Conservation (phyloP, 75 land plant genomes). For the Picea sitchensis region DNA sequence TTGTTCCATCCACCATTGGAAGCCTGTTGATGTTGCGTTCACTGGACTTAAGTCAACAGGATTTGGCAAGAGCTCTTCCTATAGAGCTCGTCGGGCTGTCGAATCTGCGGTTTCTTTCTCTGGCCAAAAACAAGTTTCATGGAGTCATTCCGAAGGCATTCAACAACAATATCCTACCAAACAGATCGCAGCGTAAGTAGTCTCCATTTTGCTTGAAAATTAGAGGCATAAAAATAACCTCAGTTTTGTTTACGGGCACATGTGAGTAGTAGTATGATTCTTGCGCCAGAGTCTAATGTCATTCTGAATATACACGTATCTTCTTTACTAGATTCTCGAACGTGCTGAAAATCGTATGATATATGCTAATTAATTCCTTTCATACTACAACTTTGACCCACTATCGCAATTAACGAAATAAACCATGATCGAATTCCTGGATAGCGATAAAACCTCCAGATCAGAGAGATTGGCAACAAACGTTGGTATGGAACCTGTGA, state of each 20-base stretch:
- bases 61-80: conserved; percentile 61
- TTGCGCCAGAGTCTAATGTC: too few species aligned
- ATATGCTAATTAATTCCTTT: too few species aligned
- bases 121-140: conserved; percentile 46
- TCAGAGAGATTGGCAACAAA: conserved; percentile 23
- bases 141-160: conserved; percentile 65
- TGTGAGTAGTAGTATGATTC: too few species aligned
- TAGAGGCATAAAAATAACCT: too few species aligned
- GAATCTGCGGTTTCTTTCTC: conserved; percentile 39
- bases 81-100: conserved; percentile 54
- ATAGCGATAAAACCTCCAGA: conserved; percentile 40
- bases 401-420: too few species aligned
- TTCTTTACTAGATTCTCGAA: too few species aligned
- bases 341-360: too few species aligned
- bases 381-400: too few species aligned
- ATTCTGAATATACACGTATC: too few species aligned
- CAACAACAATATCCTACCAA: not conserved
- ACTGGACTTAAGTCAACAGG: conserved; percentile 63
- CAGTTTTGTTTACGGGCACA: too few species aligned
- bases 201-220: conserved; percentile 6
- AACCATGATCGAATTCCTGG: conserved; percentile 2
- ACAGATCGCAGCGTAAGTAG: conserved; percentile 31
- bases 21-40: conserved; percentile 39
- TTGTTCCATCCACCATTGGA: conserved; percentile 55
- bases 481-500: conserved; percentile 36